Conservation (phyloP, 148 eudicot species). For the Simmondsia chinensis region DNA sequence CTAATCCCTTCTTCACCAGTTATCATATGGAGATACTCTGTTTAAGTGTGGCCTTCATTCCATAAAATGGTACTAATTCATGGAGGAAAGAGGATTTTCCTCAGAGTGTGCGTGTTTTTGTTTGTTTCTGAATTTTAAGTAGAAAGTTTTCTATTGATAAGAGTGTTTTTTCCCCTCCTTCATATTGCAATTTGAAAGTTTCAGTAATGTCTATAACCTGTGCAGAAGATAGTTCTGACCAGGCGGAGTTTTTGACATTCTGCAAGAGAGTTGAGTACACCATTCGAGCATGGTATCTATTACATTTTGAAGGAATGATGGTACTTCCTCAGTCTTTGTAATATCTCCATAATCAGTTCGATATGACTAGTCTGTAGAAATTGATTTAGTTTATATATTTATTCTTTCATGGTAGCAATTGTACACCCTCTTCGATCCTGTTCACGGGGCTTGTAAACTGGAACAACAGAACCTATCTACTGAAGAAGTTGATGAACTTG, state of each 20-base stretch:
- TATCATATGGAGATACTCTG: too few species aligned
- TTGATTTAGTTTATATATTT: neutral
- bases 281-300: slow-evolving; percentile 78
- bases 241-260: slow-evolving; percentile 51
- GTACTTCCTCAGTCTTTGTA: slow-evolving; percentile 22
- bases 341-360: neutral
- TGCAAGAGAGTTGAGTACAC: slow-evolving; percentile 80
- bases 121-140: too few species aligned
- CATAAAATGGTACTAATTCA: too few species aligned
- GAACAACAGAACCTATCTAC: slow-evolving; percentile 54
- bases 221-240: slow-evolving; percentile 47
- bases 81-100: too few species aligned
- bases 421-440: slow-evolving; percentile 75
- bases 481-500: slow-evolving; percentile 58
- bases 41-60: too few species aligned
- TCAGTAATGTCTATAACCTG: neutral
- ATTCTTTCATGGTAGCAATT: slow-evolving; percentile 41
- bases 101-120: too few species aligned
- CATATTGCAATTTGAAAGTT: neutral
- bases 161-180: too few species aligned
- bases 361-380: neutral
- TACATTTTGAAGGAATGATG: slow-evolving; percentile 79
- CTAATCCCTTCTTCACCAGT: too few species aligned
- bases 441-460: slow-evolving; percentile 56
- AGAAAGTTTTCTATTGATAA: too few species aligned